These are phyloP conservation scores for Lepidium didymum DNA, from an alignment of 345 rosid species.

Conservation along the genomic window DNA sequence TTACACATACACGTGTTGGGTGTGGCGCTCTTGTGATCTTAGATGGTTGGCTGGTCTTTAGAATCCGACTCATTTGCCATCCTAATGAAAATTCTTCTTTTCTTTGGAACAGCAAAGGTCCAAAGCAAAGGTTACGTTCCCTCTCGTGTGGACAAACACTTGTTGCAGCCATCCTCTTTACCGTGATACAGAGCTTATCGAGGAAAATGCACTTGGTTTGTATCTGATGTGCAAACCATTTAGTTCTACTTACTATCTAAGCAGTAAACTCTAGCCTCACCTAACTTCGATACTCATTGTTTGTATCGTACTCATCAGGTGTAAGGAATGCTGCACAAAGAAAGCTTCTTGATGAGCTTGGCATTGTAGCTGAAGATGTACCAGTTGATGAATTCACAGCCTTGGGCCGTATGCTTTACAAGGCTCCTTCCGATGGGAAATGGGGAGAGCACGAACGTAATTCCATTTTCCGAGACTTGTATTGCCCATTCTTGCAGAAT, in stretches of 20 bases:
- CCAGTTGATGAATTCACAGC: constrained; percentile 80
- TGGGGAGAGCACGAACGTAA: constrained; percentile 99
- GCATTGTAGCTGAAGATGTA: constrained; percentile 82
- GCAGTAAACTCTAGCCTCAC: neutral
- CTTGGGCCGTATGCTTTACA: constrained; percentile 83
- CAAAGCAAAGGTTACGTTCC: constrained; percentile 91
- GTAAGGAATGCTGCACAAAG: constrained; percentile 99
- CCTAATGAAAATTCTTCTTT: neutral
- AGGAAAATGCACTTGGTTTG: constrained; percentile 73
- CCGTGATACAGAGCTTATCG: constrained; percentile 84
- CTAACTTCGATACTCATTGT: neutral
- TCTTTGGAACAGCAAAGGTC: constrained; percentile 76
- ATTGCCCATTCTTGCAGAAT: neutral
- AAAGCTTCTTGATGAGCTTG: constrained; percentile 95
- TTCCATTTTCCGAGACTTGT: neutral
- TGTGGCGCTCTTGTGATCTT: neutral
- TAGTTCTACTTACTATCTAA: neutral
- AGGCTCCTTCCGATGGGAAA: constrained; percentile 98
- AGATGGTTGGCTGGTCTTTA: neutral
- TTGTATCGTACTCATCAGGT: constrained; percentile 37
- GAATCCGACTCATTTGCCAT: neutral
- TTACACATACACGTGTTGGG: neutral
- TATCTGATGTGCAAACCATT: neutral
- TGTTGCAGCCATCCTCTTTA: constrained; percentile 98
- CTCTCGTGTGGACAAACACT: constrained; percentile 98